These are phyloP conservation scores for Clonostachys byssicola DNA, from an alignment of 2,329 filamentous ascomycete genomes.

Conservation along the genomic window DNA sequence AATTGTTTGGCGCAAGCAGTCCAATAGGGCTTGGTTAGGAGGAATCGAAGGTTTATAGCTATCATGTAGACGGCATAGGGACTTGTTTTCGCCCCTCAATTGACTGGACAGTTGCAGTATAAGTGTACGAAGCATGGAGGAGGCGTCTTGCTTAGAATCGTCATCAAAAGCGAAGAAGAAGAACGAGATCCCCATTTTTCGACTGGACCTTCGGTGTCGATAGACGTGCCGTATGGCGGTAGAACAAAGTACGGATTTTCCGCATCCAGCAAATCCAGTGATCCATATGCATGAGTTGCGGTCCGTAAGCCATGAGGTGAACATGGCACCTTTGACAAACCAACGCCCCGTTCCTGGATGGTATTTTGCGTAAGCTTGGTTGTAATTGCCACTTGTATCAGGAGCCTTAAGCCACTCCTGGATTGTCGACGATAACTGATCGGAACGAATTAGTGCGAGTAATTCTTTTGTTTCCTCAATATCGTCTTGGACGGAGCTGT, in stretches of 20 bases:
- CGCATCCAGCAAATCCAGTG: slow-evolving; percentile 29
- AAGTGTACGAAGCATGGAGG: slow-evolving; percentile 22
- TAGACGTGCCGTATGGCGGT: slow-evolving; percentile 23
- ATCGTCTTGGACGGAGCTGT: slow-evolving; percentile 13
- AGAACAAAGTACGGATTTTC: slow-evolving; percentile 31
- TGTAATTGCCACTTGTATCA: slow-evolving; percentile 25
- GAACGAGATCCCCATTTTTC: slow-evolving; percentile 20
- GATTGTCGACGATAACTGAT: slow-evolving; percentile 16
- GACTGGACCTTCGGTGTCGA: slow-evolving; percentile 9
- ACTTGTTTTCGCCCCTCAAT: slow-evolving; percentile 6
- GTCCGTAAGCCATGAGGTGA: slow-evolving; percentile 16
- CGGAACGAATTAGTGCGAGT: slow-evolving; percentile 14
- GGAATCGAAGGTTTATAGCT: slow-evolving; percentile 9
- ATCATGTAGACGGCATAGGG: slow-evolving; percentile 9
- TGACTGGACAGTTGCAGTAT: slow-evolving; percentile 24
- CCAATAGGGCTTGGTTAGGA: slow-evolving; percentile 10
- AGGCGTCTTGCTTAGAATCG: slow-evolving; percentile 18
- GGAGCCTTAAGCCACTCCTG: slow-evolving; percentile 26
- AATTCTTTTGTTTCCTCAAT: slow-evolving; percentile 17
- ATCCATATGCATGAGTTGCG: slow-evolving; percentile 30
- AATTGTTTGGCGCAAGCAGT: slow-evolving; percentile 13
- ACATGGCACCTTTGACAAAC: slow-evolving; percentile 14
- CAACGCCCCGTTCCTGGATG: slow-evolving; percentile 24
- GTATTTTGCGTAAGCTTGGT: slow-evolving; percentile 19
- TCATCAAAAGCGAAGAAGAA: slow-evolving; percentile 36